Base-by-base conservation (phyloP, 2,329 filamentous ascomycete genomes). In the Calonectria pteridis region DNA sequence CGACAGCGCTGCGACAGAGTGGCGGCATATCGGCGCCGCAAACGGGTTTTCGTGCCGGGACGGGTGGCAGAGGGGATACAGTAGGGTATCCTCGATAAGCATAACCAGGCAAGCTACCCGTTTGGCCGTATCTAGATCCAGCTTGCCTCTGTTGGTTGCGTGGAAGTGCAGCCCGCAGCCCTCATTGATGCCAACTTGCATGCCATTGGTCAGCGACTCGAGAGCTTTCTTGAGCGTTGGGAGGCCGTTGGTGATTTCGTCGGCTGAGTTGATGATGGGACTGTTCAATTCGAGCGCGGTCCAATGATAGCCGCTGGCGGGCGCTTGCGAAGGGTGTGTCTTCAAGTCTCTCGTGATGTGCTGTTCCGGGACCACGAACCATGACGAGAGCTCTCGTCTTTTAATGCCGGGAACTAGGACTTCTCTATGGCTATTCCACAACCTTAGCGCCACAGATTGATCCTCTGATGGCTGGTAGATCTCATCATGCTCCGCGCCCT, bases 151-250 rank as follows among this genome's bases (percentile, higher is more conserved):
- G 14, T 79, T 68, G 43, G 79, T 81, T 62, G 79, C 78, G 49
- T 82, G 80, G 20, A 82, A 67, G 46, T 81, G 81, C 16, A 81
- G 50, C 18, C 80, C 80, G 37, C 81, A 82, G 13, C 62, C 70
- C 7, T 73, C 76, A 55, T 82, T 82, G 53, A 81, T 73, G 29
- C 75, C 79, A 28, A 82, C 51, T 43, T 78, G 74, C 49, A 79
- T 74, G 1, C 73, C 67, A 26, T 67, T 64, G 51, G 59, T 76
- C 6, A 81, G 62, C 20, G 70, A 63, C n/a, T 55, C 37, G 14
- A 82, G 72, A 33, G 72, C 74, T n/a, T 50, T 75, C 16, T 55
- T 68, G 18, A 82, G 67, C 4, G 74, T 78, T 11, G 79, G 78
- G 16, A 82, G 75, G 13, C 68, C 62, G 13, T 67, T 31, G 18